A percentile compares a stretch with the other conserved stretches of the same genome.
Conservation (phyloP, 2,329 filamentous ascomycete species). For the Talaromyces verruculosus region DNA sequence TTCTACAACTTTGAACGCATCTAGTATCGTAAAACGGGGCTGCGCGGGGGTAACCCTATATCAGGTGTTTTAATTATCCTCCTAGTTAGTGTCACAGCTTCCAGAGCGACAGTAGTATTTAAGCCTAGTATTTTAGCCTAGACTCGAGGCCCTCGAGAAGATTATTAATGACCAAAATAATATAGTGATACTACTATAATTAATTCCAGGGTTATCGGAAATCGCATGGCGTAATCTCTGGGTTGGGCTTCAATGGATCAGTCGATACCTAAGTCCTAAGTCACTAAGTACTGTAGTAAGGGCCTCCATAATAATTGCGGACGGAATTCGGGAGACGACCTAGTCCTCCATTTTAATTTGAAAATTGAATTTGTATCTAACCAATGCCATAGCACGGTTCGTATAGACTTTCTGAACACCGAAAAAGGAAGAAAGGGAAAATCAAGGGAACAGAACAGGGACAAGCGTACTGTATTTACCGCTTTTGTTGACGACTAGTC, state of each 20-base stretch:
- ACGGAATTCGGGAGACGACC: background rate
- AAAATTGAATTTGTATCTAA: background rate
- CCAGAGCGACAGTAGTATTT: background rate
- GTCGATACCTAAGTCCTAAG: background rate
- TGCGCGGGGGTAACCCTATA: slow-evolving; percentile 8
- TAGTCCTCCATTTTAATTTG: background rate
- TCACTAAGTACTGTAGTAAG: background rate
- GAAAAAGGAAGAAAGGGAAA: background rate
- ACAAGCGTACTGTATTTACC: background rate
- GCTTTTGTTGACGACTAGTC: background rate
- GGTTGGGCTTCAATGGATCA: slow-evolving; percentile 8
- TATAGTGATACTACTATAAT: background rate
- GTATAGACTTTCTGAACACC: background rate
- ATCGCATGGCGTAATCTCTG: slow-evolving; percentile 5
- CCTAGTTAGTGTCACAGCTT: background rate
- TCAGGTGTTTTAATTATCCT: slow-evolving; percentile 2
- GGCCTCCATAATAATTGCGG: background rate
- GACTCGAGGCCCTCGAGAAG: background rate
- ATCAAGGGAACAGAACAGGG: background rate
- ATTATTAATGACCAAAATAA: background rate
- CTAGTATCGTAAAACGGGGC: slow-evolving; percentile 9
- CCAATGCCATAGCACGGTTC: background rate
- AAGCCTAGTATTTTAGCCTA: background rate
- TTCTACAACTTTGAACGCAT: background rate
- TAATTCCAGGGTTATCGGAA: slow-evolving; percentile 6